Evolutionary conservation across 192 early-diverging fungal species (phyloP), one percentile per base, ranked within the genome.

Genomic region (Coemansia interrupta): DNA sequence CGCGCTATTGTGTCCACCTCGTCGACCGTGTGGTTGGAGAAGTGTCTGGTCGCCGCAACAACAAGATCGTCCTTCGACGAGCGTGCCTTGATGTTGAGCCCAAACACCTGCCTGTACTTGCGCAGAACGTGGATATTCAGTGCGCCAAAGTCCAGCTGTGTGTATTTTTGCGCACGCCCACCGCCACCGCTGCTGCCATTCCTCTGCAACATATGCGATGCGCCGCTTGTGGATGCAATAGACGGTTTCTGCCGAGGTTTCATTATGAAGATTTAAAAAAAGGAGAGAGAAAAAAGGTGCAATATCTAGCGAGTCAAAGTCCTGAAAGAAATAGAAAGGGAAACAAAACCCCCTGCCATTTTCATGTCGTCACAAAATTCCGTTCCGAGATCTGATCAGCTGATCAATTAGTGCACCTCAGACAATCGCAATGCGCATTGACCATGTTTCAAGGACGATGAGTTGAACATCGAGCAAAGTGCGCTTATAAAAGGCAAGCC

Each of bases 1-100:
- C 70, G 68, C 11, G 78, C 78, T 67, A 80, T 71, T 58, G 78
- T 80, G 51, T 80, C 72, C 9, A 75, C 78, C 52, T 80, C 78
- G 32, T 80, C 72, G 15, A 80, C 78, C 22, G 63, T 59, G 45
- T 72, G 68, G 51, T 32, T 56, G 15, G 58, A 50, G 42, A 68
- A 80, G 51, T 80, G 78, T 17, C 68, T 58, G 39, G 61, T 71
- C n/a, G 64, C 66, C 0, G 78, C 72, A 23, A 64, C 40, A 11
- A 75, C 72, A 51, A 80, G 43, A 23, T 80, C 78, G 12, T 80
- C 78, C 43, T 80, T 80, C 5, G 78, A 71, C 20, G 78, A 70
- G 28, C 78, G 68, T 13, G 72, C 72, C 56, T 80, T 80, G 58
- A 80, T 73, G 36, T 72, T 80, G 46, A 80, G 68, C 51, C 75